Base-by-base conservation (phyloP, 495 filamentous ascomycete species). In the Tetracladium setigerum region DNA sequence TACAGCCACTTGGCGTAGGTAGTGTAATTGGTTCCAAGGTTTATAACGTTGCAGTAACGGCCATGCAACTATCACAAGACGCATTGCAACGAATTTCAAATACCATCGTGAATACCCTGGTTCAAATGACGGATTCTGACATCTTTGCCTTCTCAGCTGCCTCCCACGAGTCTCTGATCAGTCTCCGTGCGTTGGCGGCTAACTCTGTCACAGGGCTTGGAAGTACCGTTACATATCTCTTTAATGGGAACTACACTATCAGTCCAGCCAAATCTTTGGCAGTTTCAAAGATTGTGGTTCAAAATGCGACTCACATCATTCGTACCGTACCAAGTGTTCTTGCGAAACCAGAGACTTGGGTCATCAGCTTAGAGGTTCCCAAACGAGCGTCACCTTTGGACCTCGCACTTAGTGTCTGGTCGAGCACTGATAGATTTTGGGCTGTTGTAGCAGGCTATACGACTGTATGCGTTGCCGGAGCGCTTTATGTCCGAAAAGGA, bases 401-500 rank as follows among this genome's bases (percentile, higher is more conserved):
- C 49, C 77, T 78, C 9, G 72, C 74, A 17, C 71, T 91, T 24
- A 82, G 81, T 4, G 75, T 83, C 36, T 96, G 90, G 90, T 74
- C 76, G 50, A 78, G 80, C 1, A 77, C 69, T 30, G 90, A 95
- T 64, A 77, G 89, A 22, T 72, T 80, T 38, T 81, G 86, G 62
- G 90, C 91, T 17, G 86, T 95, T 33, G 49, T 87, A 1, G 73
- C 82, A 54, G 92, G 92, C 31, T 97, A 96, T 58, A 56, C 80
- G 0, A 78, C 87, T 38, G 74, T 92, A 44, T 84, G 82, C 10
- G 43, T 86, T 31, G 54, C 85, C 13, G 90, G 89, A 2, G 76
- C 82, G 36, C 60, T 87, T 3, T 99, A 97, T 61, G 74, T 96
- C 19, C 78, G 73, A 15, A 71, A 83, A 37, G 81, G 80, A 14